Conservation (phyloP, 345 rosid species). For the Brassica carinata region DNA sequence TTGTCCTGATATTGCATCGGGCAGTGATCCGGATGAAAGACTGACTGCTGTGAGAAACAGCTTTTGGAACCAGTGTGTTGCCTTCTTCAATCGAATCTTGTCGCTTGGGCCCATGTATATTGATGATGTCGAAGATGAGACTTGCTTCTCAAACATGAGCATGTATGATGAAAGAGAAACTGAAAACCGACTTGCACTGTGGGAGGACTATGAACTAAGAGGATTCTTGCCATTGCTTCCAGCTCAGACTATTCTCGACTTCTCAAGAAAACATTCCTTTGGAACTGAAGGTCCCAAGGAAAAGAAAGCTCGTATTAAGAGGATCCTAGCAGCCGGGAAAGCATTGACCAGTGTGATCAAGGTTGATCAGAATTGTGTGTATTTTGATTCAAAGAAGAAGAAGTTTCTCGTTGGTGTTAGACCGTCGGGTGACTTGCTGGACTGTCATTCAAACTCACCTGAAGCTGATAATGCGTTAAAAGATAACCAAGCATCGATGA, state of each 20-base stretch:
- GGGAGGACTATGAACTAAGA: constrained; percentile 92
- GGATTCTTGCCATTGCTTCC: constrained; percentile 88
- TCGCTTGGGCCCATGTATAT: constrained; percentile 48
- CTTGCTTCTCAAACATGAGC: constrained; percentile 86
- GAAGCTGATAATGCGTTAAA: constrained; percentile 39
- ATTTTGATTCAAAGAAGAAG: constrained; percentile 67
- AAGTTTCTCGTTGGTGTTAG: constrained; percentile 73
- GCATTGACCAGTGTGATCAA: constrained; percentile 58
- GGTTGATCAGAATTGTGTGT: constrained; percentile 60
- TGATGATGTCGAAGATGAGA: constrained; percentile 74
- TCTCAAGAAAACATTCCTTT: constrained; percentile 72
- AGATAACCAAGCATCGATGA: constrained; percentile 44
- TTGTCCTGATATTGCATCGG: constrained; percentile 72
- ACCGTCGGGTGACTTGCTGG: constrained; percentile 45
- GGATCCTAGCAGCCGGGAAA: constrained; percentile 88
- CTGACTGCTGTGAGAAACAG: constrained; percentile 58
- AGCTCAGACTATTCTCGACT: constrained; percentile 83
- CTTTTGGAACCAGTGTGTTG: constrained; percentile 71
- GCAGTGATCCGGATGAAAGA: constrained; percentile 67
- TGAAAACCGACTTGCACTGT: constrained; percentile 81
- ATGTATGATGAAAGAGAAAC: constrained; percentile 89
- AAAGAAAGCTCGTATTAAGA: constrained; percentile 63
- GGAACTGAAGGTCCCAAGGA: constrained; percentile 69
- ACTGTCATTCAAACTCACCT: constrained; percentile 35
- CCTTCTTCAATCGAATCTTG: constrained; percentile 70